phyloP scores from a whole-genome alignment of 106 monocot species.

The Apostasia shenzhenica region DNA sequence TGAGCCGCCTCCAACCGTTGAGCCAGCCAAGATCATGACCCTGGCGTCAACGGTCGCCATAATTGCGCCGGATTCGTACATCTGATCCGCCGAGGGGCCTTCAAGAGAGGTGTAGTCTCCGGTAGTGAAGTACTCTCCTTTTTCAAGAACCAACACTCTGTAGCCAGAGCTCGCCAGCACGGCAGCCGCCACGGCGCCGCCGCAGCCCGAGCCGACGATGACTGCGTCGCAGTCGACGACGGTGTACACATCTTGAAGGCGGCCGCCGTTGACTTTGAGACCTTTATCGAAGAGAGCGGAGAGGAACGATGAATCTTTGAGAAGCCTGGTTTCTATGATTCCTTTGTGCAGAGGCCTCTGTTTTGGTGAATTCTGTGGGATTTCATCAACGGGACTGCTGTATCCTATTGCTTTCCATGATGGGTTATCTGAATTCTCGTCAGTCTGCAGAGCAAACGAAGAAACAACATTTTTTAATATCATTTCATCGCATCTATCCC shows the following conservation, averaged over 20 bases:
- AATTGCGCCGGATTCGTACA: constrained; percentile 57
- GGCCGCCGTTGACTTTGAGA: constrained; percentile 22
- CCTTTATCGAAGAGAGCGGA: constrained; percentile 45
- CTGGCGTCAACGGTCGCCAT: constrained; percentile 28
- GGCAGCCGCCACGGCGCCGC: constrained; percentile 82
- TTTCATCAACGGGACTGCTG: constrained; percentile 4
- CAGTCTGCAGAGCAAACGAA: constrained; percentile 18
- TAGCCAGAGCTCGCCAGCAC: constrained; percentile 57
- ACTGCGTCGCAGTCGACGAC: constrained; percentile 62
- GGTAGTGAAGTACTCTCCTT: constrained; percentile 73
- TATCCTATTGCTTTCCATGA: constrained; percentile 59
- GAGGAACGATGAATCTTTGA: constrained; percentile 40
- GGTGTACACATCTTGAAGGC: constrained; percentile 9
- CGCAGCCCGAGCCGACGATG: constrained; percentile 81
- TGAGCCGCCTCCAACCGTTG: constrained; percentile 69
- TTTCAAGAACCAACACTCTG: constrained; percentile 79
- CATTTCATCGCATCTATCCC: too few relatives aligned
- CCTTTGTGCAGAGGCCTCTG: constrained; percentile 72
- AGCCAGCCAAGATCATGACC: constrained; percentile 44
- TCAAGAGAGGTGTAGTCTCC: constrained; percentile 69
- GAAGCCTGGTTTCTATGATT: constrained; percentile 42
- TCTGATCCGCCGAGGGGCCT: constrained; percentile 30
- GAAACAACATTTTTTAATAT: too few relatives aligned
- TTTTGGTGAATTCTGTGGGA: background rate
- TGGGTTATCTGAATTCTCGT: constrained; percentile 38